phyloP scores from a whole-genome alignment of 1,284 basidiomycete genomes.

The Boletus semigastroideus region DNA sequence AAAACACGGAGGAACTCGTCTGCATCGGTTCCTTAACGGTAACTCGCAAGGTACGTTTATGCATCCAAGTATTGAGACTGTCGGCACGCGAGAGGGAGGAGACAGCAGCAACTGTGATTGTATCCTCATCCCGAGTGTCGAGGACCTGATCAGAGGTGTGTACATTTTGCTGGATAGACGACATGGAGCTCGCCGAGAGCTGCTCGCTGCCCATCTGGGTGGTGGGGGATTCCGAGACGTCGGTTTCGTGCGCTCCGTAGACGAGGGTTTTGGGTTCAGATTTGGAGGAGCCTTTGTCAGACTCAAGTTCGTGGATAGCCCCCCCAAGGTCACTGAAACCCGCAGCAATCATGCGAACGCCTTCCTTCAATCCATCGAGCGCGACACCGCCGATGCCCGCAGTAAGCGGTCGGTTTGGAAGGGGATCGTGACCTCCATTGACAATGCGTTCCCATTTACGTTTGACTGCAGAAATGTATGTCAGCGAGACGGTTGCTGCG shows the following conservation, averaged over 20 bases:
- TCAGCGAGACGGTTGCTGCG: neutral
- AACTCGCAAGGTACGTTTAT: constrained; percentile 15
- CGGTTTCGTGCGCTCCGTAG: constrained; percentile 1
- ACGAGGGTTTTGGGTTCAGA: constrained; percentile 1
- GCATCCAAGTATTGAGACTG: constrained; percentile 16
- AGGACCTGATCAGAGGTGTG: neutral
- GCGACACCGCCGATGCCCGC: constrained; percentile 34
- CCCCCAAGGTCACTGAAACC: constrained; percentile 32
- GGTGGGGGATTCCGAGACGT: constrained; percentile 11
- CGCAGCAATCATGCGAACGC: constrained; percentile 55
- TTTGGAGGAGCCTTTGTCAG: neutral
- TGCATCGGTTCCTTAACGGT: neutral
- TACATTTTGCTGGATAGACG: constrained; percentile 18
- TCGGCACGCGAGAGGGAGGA: constrained; percentile 16
- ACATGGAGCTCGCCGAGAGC: constrained; percentile 14
- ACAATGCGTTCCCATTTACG: constrained; percentile 80
- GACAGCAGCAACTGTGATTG: neutral
- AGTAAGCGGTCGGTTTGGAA: constrained; percentile 1
- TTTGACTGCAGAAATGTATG: constrained; percentile 49
- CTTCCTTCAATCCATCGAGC: constrained; percentile 61
- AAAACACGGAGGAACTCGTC: neutral
- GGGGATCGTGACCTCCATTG: constrained; percentile 47
- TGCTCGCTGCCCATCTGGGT: constrained; percentile 4
- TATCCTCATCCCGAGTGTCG: neutral
- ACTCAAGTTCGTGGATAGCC: constrained; percentile 15